Evolutionary conservation across 2,329 filamentous ascomycete genomes (phyloP).

Genomic region (Dactylellina cionopaga): DNA sequence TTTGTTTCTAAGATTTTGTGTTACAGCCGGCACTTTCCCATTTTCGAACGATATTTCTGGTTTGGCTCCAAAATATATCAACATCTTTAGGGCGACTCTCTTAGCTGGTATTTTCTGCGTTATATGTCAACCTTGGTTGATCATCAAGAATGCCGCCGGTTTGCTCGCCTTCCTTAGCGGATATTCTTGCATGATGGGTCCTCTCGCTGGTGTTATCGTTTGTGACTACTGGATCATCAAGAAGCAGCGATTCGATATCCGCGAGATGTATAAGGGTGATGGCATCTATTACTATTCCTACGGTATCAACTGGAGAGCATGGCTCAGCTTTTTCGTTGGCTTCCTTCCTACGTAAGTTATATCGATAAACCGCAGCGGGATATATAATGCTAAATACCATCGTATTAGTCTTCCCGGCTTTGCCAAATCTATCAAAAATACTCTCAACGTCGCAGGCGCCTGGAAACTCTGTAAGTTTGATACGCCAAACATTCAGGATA

Average conservation of each 20-base stretch:
- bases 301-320: slow-evolving; percentile 60
- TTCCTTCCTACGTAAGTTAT: slow-evolving; percentile 57
- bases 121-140: slow-evolving; percentile 64
- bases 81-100: slow-evolving; percentile 65
- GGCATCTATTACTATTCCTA: slow-evolving; percentile 61
- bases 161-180: slow-evolving; percentile 61
- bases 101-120: slow-evolving; percentile 63
- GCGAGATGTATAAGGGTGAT: slow-evolving; percentile 62
- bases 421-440: slow-evolving; percentile 60
- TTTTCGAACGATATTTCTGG: slow-evolving; percentile 68
- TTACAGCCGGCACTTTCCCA: slow-evolving; percentile 66
- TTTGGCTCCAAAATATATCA: slow-evolving; percentile 66
- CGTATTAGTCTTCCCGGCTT: slow-evolving; percentile 60
- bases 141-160: slow-evolving; percentile 61
- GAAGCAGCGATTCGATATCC: slow-evolving; percentile 61
- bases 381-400: not conserved
- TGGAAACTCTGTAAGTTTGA: slow-evolving; percentile 59
- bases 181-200: slow-evolving; percentile 61
- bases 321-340: slow-evolving; percentile 58
- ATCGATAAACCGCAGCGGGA: not conserved
- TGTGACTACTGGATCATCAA: slow-evolving; percentile 63
- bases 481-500: not conserved
- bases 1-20: slow-evolving; percentile 54
- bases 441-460: slow-evolving; percentile 60
- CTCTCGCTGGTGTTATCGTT: slow-evolving; percentile 62